Percentiles rank a stretch among this genome's conserved stretches.
These are phyloP conservation scores for Escallonia herrerae DNA, from an alignment of 129 eudicot species.

Conservation along the genomic window DNA sequence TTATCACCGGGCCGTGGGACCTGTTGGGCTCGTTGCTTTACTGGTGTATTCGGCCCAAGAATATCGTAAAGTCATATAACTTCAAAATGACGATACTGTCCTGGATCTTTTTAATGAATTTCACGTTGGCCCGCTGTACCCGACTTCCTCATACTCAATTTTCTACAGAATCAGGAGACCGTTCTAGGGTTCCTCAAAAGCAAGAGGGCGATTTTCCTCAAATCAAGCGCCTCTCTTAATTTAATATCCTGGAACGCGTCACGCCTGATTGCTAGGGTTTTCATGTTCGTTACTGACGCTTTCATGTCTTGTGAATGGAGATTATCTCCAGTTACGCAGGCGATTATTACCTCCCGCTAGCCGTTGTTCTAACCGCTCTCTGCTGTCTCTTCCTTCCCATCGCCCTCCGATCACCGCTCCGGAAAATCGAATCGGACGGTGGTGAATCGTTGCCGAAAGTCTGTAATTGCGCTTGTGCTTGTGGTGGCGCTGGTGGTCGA, in stretches of 20 bases:
- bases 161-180: too few relatives aligned
- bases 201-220: too few relatives aligned
- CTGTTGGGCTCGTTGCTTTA: too few relatives aligned
- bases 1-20: too few relatives aligned
- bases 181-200: too few relatives aligned
- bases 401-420: conserved; percentile 28
- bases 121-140: background rate
- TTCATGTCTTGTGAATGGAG: conserved; percentile 66
- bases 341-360: conserved; percentile 27
- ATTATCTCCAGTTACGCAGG: conserved; percentile 27
- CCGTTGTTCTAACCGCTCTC: conserved; percentile 37
- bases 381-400: conserved; percentile 35
- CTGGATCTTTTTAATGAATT: background rate
- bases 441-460: background rate
- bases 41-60: too few relatives aligned
- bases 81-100: background rate
- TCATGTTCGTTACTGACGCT: conserved; percentile 21
- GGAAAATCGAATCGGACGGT: conserved; percentile 11
- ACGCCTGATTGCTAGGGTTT: conserved; percentile 26
- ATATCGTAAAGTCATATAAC: too few relatives aligned
- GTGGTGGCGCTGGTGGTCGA: conserved; percentile 8
- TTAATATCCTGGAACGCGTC: too few relatives aligned
- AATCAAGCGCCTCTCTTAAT: too few relatives aligned
- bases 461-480: conserved; percentile 29
- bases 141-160: too few relatives aligned